Evolutionary conservation across 805 yeast genomes (phyloP), one percentile per base, ranked within the genome.

Genomic region (Cyberlindnera mississippiensis): DNA sequence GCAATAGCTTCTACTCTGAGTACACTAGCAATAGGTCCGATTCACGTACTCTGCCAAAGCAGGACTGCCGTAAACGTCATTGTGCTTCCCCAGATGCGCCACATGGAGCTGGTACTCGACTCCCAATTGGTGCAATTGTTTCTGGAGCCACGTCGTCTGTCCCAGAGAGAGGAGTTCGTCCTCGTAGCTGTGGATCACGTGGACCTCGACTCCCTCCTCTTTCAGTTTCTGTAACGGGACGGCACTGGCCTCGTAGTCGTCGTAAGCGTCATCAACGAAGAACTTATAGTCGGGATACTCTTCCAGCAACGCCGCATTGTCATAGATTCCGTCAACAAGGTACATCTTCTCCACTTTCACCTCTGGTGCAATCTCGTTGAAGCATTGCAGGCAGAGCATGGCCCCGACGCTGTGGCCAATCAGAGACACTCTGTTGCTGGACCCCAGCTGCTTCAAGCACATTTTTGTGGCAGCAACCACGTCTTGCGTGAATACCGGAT

Each of bases 351-450:
- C 42, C 33, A 64, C 44, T 2, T 20, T 19, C 1, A 61, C 19
- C 4, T 24, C 22, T 3, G 40, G 17, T 4, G 28, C 19, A 24
- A 38, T 24, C 4, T 32, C 12, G 16, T 42, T 27, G 2, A 51
- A 3, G 15, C 49, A 28, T 37, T 48, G 49, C 22, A 55, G 8
- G 15, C 51, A 46, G 37, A 55, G 28, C 42, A 85, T 78, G 2
- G 90, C 86, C 2, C 96, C 96, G 4, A 80, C 93, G 1, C 93
- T 83, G 62, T 87, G 96, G 0, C 96, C 96, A 10, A 76, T 66
- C 0, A 79, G 48, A 3, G 61, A 68, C 33, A 19, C 53, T 42
- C 14, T 53, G 18, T 9, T 52, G 30, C 4, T 43, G 36, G n/a
- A n/a, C n/a, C 36, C 27, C 13, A 40, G 32, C 34, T 44, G 37